These are phyloP conservation scores for Globisporangium acanthophoron DNA, from an alignment of 352 stramenopile species.

Conservation along the genomic window DNA sequence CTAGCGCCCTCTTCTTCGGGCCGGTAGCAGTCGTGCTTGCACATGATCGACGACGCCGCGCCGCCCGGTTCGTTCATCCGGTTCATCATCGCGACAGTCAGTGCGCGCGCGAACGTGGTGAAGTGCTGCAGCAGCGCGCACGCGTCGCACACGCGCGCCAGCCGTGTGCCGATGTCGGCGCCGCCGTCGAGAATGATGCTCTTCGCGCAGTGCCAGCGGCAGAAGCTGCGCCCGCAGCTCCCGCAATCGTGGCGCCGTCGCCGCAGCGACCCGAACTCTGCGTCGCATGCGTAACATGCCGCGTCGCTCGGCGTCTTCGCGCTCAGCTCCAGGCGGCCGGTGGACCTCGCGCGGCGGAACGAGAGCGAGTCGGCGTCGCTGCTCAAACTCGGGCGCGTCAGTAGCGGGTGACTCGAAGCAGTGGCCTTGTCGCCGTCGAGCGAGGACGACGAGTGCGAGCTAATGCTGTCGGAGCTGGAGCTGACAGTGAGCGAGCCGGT, in stretches of 20 bases:
- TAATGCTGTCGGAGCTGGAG: slow-evolving; percentile 1
- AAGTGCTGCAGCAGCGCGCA: slow-evolving; percentile 28
- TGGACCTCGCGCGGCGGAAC: slow-evolving; percentile 7
- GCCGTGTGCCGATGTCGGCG: not conserved
- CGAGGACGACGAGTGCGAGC: slow-evolving; percentile 5
- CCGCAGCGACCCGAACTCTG: slow-evolving; percentile 17
- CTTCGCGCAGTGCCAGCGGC: slow-evolving; percentile 23
- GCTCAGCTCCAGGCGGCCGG: slow-evolving; percentile 4
- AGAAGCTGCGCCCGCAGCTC: slow-evolving; percentile 24
- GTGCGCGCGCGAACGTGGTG: slow-evolving; percentile 21
- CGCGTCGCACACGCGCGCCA: slow-evolving; percentile 17
- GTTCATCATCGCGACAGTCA: slow-evolving; percentile 13
- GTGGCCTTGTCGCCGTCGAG: not conserved
- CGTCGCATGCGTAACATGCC: slow-evolving; percentile 18
- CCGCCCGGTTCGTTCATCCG: not conserved
- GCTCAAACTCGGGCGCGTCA: not conserved
- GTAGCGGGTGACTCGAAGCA: too few species aligned
- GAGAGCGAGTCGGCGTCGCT: not conserved
- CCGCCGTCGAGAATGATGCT: slow-evolving; percentile 9
- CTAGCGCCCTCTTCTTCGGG: not conserved
- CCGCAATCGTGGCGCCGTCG: slow-evolving; percentile 14
- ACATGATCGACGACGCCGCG: not conserved
- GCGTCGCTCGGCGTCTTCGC: slow-evolving; percentile 2
- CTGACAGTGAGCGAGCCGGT: not conserved
- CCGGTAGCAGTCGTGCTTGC: slow-evolving; percentile 7